phyloP scores from a whole-genome alignment of 202 grass and related monocot genomes.

The Panicum virgatum region DNA sequence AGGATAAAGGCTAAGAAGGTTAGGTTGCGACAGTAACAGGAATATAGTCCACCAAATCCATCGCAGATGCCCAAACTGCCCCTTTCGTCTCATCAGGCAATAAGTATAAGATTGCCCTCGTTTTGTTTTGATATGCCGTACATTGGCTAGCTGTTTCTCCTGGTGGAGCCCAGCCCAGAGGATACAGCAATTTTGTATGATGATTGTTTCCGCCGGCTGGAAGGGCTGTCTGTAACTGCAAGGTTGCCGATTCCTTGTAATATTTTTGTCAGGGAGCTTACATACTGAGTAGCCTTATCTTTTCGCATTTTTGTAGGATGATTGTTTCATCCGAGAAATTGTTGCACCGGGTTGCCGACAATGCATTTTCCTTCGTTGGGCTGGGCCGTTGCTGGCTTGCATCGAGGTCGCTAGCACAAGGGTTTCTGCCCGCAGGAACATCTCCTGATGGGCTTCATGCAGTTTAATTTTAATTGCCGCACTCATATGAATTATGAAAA shows the following conservation, averaged over 20 bases:
- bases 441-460: neutral
- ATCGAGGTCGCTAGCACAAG: neutral
- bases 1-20: constrained; percentile 77
- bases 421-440: neutral
- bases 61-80: constrained; percentile 1
- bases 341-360: neutral
- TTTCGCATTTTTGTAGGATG: neutral
- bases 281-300: neutral
- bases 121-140: neutral
- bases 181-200: constrained; percentile 32
- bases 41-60: neutral
- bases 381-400: neutral
- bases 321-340: neutral
- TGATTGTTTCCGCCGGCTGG: neutral
- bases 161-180: constrained; percentile 2
- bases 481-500: neutral
- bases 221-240: neutral
- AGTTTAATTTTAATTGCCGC: neutral
- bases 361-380: constrained; percentile 18
- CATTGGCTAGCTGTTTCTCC: neutral
- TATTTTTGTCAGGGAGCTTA: neutral
- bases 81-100: neutral
- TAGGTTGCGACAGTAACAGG: constrained; percentile 48
- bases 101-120: neutral
- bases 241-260: constrained; percentile 14